Conservation (phyloP, 1,139 yeast genomes). For the Zygosaccharomyces pseudobailii region DNA sequence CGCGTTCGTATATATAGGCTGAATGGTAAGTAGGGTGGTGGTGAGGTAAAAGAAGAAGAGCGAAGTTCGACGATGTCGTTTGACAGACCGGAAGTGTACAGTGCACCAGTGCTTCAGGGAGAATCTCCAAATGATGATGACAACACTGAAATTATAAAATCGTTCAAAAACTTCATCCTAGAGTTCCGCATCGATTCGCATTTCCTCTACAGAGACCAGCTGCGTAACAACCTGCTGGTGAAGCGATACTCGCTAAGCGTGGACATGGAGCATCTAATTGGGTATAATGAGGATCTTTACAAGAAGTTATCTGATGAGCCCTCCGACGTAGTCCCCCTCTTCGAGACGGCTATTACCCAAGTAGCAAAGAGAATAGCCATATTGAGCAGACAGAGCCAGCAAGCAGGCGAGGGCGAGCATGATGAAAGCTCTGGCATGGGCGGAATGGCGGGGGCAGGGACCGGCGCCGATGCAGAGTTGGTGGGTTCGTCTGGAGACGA, state of each 20-base stretch:
- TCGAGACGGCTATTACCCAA: slow-evolving; percentile 85
- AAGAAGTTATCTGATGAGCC: slow-evolving; percentile 85
- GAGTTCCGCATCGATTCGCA: slow-evolving; percentile 81
- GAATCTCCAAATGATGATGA: slow-evolving; percentile 56
- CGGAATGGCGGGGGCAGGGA: slow-evolving; percentile 12
- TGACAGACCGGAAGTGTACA: slow-evolving; percentile 75
- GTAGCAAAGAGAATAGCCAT: slow-evolving; percentile 76
- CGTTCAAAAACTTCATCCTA: slow-evolving; percentile 75
- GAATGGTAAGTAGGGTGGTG: background rate
- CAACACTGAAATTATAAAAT: slow-evolving; percentile 70
- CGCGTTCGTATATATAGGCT: background rate
- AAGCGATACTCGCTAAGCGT: slow-evolving; percentile 71
- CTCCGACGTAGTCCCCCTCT: slow-evolving; percentile 78
- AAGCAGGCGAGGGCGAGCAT: too few species aligned
- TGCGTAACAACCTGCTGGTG: slow-evolving; percentile 79
- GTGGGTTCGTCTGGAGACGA: slow-evolving; percentile 8
- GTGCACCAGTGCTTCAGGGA: slow-evolving; percentile 86
- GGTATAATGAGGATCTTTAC: slow-evolving; percentile 84
- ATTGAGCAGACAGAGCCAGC: slow-evolving; percentile 35
- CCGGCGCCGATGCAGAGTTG: slow-evolving; percentile 41
- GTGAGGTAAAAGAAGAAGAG: background rate
- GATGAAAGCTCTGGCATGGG: too few species aligned
- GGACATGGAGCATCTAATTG: slow-evolving; percentile 78
- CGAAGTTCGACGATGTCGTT: slow-evolving; percentile 41
- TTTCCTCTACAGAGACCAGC: slow-evolving; percentile 86